Evolutionary conservation across 2,329 filamentous ascomycete genomes (phyloP), one percentile per base, ranked within the genome.

Genomic region (Clonostachys solani): DNA sequence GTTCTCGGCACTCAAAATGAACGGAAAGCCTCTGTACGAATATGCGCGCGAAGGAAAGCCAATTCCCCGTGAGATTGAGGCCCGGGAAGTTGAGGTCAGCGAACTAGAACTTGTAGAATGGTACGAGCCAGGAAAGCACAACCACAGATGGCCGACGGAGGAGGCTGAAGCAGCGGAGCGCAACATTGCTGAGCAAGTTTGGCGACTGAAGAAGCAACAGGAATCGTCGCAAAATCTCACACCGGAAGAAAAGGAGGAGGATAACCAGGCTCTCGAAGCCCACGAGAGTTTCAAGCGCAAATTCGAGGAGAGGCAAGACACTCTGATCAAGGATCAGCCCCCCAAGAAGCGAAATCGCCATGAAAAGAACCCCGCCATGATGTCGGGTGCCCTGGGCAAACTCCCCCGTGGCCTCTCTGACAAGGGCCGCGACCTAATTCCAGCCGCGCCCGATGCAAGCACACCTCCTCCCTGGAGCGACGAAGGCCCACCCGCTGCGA

Each of bases 11-110:
- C 75, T 97, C 51, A 92, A 92, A 65, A 89, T 96, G 66, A 82
- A 96, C 55, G 94, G 94, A 3, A 96, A 96, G 73, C 87, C 89
- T 34, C 76, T 96, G 43, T 99, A 99, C 64, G 92, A 99, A 68
- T 97, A 97, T 66, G 94, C 94, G 17, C 80, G 94, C 43, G 89
- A 92, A 63, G 94, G 94, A 15, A 90, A 87, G 60, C 82, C 89
- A 35, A 85, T 96, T 15, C 94, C 94, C 0, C 76, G 86, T 47
- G 87, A 95, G 63, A 94, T 99, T 49, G 77, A 91, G 62, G 82
- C 87, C 46, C 75, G 92, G 48, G 80, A 87, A 3, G 89, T 97
- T 37, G 83, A 89, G 45, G 89, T 95, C 1, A 67, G 78, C 42
- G 80, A 91, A 36, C 66, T 96, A 55, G 88, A 95, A 63, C 66